Conservation (phyloP, 2,329 filamentous ascomycete species). For the Neoascochyta sp. region DNA sequence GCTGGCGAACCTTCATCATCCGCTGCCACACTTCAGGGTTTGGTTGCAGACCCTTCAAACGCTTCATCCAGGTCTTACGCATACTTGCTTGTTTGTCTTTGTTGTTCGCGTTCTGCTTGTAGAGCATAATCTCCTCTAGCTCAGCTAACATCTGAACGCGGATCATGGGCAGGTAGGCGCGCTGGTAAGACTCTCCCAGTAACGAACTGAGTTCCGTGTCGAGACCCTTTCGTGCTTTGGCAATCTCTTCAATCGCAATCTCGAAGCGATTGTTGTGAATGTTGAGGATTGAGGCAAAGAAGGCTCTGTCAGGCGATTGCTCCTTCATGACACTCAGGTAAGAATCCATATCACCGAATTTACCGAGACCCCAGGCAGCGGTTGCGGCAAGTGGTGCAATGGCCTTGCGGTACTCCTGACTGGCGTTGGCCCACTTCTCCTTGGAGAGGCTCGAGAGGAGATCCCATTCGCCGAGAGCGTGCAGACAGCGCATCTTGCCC, state of each 20-base stretch:
- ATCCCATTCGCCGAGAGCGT: constrained; percentile 97
- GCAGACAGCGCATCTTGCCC: constrained; percentile 98
- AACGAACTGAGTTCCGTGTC: constrained; percentile 94
- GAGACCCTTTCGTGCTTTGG: constrained; percentile 85
- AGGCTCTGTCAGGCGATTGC: constrained; percentile 87
- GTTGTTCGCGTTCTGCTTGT: constrained; percentile 80
- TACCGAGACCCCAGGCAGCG: constrained; percentile 91
- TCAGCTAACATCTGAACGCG: constrained; percentile 98
- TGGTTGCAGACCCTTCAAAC: constrained; percentile 89
- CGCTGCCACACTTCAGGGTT: constrained; percentile 98
- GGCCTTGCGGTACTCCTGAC: constrained; percentile 78
- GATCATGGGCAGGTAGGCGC: constrained; percentile 96
- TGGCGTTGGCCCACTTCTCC: constrained; percentile 89
- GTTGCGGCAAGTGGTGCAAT: constrained; percentile 94
- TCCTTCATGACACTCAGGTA: constrained; percentile 95
- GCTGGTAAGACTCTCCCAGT: constrained; percentile 96
- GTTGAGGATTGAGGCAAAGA: constrained; percentile 93
- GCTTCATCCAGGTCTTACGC: constrained; percentile 91
- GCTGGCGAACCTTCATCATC: constrained; percentile 88
- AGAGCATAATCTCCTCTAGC: constrained; percentile 94
- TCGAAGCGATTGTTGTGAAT: constrained; percentile 95
- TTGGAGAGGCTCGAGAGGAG: constrained; percentile 82
- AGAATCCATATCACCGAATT: constrained; percentile 98
- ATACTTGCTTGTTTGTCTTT: constrained; percentile 85
- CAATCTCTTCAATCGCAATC: constrained; percentile 82